Evolutionary conservation across 23 red algal species (phyloP).

Genomic region (Gracilaria caudata): DNA sequence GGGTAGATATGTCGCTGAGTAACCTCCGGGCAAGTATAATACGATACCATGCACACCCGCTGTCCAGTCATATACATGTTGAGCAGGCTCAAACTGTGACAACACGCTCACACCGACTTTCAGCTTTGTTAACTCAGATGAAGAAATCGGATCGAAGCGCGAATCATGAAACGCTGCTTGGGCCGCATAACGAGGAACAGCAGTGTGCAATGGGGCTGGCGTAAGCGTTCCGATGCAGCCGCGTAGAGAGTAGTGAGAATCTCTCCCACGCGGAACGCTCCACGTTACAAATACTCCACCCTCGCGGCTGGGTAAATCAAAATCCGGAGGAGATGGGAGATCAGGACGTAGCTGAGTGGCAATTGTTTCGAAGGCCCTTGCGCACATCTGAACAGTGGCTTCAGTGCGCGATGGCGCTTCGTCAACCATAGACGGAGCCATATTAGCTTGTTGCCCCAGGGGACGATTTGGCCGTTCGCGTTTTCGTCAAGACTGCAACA

Average conservation of each 20-base stretch:
- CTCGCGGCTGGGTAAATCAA: constrained; percentile 26
- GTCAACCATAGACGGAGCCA: not conserved
- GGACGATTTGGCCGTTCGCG: not conserved
- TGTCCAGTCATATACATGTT: constrained; percentile 81
- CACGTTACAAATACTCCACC: constrained; percentile 61
- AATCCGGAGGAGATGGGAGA: constrained; percentile 24
- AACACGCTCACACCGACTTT: constrained; percentile 75
- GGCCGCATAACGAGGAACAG: constrained; percentile 73
- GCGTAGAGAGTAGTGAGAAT: constrained; percentile 60
- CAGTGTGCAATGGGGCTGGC: constrained; percentile 58
- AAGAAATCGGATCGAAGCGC: constrained; percentile 79
- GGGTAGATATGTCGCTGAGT: constrained; percentile 89
- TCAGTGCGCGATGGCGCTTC: constrained; percentile 12
- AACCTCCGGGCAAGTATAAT: constrained; percentile 59
- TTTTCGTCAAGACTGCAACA: not conserved
- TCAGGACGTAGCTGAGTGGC: constrained; percentile 30
- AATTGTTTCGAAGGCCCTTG: constrained; percentile 45
- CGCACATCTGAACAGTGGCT: constrained; percentile 26
- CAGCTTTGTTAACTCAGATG: constrained; percentile 68
- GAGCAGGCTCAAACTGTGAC: constrained; percentile 59
- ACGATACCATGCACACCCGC: constrained; percentile 85
- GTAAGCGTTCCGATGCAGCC: constrained; percentile 94
- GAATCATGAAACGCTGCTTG: constrained; percentile 82
- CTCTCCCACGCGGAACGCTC: constrained; percentile 40
- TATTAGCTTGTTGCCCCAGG: not conserved